Evolutionary conservation across 495 filamentous ascomycete species (phyloP).

Genomic region (Penicillium samsonianum): DNA sequence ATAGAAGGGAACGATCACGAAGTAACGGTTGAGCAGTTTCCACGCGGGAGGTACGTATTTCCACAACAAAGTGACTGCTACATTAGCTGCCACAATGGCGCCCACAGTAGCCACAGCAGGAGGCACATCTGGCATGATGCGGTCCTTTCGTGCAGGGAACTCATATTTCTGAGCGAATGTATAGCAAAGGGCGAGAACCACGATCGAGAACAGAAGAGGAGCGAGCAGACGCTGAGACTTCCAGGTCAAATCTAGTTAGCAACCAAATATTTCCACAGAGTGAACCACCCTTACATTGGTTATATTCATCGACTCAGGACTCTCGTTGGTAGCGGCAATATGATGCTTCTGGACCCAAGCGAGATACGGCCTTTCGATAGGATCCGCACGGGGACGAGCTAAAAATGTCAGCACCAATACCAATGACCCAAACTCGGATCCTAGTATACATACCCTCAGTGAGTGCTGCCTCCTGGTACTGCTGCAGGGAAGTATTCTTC

Average conservation of each 20-base stretch:
- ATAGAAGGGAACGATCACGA: constrained; percentile 69
- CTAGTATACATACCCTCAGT: constrained; percentile 34
- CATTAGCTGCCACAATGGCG: constrained; percentile 65
- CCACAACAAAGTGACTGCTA: constrained; percentile 64
- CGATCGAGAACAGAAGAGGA: constrained; percentile 56
- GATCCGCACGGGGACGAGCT: constrained; percentile 49
- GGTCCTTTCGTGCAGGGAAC: constrained; percentile 55
- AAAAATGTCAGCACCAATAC: constrained; percentile 16
- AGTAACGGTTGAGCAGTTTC: constrained; percentile 75
- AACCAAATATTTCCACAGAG: neutral
- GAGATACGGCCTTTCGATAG: constrained; percentile 40
- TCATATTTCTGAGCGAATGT: constrained; percentile 62
- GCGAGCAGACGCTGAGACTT: constrained; percentile 65
- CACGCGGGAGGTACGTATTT: constrained; percentile 64
- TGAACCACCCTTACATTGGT: constrained; percentile 35
- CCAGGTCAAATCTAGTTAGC: constrained; percentile 8
- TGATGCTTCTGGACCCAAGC: constrained; percentile 54
- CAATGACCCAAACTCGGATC: neutral
- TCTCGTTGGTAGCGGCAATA: constrained; percentile 39
- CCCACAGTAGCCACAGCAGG: constrained; percentile 77
- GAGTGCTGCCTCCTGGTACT: constrained; percentile 41
- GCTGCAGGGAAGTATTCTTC: constrained; percentile 53
- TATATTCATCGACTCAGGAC: constrained; percentile 33
- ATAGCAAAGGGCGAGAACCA: constrained; percentile 51
- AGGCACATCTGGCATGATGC: constrained; percentile 73